Percentiles rank a stretch among this genome's conserved stretches.
phyloP scores from a whole-genome alignment of 352 stramenopile species.

The Phytophthora capsici region DNA sequence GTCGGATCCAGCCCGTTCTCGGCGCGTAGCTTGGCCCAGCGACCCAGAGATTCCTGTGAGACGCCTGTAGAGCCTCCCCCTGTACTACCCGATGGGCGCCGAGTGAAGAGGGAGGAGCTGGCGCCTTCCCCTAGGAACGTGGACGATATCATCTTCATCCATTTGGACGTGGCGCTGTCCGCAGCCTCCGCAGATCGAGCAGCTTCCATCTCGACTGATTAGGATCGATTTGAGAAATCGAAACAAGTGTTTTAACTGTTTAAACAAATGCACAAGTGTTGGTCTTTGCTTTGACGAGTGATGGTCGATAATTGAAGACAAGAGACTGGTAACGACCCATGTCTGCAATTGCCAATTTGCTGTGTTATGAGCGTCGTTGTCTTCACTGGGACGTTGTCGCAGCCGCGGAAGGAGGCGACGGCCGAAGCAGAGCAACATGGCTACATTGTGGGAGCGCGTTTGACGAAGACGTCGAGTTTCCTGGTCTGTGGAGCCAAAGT shows the following conservation, averaged over 20 bases:
- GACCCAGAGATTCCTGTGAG: slow-evolving; percentile 14
- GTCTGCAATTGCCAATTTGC: slow-evolving; percentile 4
- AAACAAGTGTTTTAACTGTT: too few species aligned
- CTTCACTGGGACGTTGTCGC: slow-evolving; percentile 59
- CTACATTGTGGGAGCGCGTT: slow-evolving; percentile 41
- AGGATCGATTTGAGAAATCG: too few species aligned
- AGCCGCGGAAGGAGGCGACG: slow-evolving; percentile 49
- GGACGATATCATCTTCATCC: slow-evolving; percentile 88
- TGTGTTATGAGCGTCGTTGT: slow-evolving; percentile 41
- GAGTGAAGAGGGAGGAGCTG: slow-evolving; percentile 51
- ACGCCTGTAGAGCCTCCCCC: slow-evolving; percentile 2
- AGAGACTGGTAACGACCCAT: slow-evolving; percentile 1
- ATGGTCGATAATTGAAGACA: not conserved
- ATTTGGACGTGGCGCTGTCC: slow-evolving; percentile 62
- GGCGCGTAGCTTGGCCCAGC: slow-evolving; percentile 25
- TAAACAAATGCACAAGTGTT: too few species aligned
- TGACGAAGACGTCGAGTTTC: slow-evolving; percentile 50
- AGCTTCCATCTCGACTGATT: slow-evolving; percentile 21
- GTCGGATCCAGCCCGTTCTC: slow-evolving; percentile 51
- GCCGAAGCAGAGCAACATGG: slow-evolving; percentile 43
- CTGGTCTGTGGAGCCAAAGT: slow-evolving; percentile 63
- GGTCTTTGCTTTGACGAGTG: not conserved
- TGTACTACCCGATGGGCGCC: slow-evolving; percentile 27
- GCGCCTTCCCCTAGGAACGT: slow-evolving; percentile 69
- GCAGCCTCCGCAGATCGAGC: slow-evolving; percentile 25